A percentile compares a stretch with the other conserved stretches of the same genome.
phyloP scores from a whole-genome alignment of 345 rosid species.

The Kandelia obovata region DNA sequence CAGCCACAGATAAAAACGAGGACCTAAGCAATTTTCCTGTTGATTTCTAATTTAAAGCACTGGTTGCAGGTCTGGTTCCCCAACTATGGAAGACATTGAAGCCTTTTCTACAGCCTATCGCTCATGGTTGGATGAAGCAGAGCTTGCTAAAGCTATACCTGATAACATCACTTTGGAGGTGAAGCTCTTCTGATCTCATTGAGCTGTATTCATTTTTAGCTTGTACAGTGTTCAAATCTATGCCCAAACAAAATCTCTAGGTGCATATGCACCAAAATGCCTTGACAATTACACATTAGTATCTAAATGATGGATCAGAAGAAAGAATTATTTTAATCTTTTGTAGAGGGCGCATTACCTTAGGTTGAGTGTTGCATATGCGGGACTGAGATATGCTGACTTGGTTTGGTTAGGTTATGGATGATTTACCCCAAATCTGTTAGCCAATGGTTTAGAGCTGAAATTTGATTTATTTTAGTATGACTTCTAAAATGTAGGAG shows the following conservation, averaged over 20 bases:
- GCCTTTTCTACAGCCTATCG: constrained; percentile 63
- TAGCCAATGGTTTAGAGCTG: neutral
- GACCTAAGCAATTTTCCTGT: neutral
- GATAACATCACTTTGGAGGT: constrained; percentile 70
- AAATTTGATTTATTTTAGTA: constrained; percentile 8
- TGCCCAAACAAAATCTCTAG: neutral
- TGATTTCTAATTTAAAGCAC: constrained; percentile 18
- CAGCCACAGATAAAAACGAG: no score
- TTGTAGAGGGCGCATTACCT: no score
- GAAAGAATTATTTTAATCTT: no score
- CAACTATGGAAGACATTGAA: constrained; percentile 73
- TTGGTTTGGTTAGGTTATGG: no score
- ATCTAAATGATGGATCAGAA: no score
- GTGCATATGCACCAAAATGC: neutral
- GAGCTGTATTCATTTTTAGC: neutral
- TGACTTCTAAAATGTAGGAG: neutral
- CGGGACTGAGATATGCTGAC: no score
- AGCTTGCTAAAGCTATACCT: constrained; percentile 57
- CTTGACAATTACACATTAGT: no score
- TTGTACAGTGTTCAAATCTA: no score
- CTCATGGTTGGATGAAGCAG: constrained; percentile 63
- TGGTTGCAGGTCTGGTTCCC: constrained; percentile 59
- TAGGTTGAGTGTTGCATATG: no score
- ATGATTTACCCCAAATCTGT: no score
- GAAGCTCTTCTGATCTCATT: constrained; percentile 2